Conservation (phyloP, 768 basidiomycete genomes). For the Boletus rubescentipes region DNA sequence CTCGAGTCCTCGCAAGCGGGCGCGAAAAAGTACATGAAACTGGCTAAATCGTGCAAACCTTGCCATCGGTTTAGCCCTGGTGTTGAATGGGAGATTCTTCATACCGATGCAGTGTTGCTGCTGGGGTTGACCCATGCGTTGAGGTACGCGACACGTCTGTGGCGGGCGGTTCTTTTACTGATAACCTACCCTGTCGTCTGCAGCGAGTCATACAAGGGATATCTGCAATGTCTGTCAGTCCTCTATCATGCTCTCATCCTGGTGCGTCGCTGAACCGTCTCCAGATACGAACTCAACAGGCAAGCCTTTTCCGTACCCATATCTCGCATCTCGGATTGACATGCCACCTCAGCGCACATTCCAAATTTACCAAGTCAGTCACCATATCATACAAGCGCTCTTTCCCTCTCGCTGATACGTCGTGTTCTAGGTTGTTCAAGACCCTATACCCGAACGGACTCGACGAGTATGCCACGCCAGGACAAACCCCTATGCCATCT, state of each 20-base stretch:
- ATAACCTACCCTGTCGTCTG: background rate
- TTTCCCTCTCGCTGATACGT: background rate
- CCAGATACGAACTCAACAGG: conserved; percentile 56
- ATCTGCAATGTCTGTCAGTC: conserved; percentile 71
- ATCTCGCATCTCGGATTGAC: conserved; percentile 21
- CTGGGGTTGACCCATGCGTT: conserved; percentile 70
- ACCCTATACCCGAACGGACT: conserved; percentile 65
- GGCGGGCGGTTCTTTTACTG: conserved; percentile 2
- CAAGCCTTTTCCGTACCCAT: conserved; percentile 23
- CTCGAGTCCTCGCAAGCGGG: conserved; percentile 61
- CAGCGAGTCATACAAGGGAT: conserved; percentile 78
- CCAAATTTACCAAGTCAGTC: conserved; percentile 59
- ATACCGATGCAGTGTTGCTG: conserved; percentile 70
- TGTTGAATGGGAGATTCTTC: conserved; percentile 74
- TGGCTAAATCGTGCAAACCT: conserved; percentile 33
- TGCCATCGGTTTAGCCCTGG: conserved; percentile 54
- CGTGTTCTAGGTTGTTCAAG: conserved; percentile 55
- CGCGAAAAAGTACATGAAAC: conserved; percentile 50
- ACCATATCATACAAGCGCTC: too few relatives aligned
- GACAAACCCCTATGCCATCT: conserved; percentile 34
- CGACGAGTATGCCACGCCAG: conserved; percentile 41
- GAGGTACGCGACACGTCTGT: conserved; percentile 41
- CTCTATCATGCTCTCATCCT: background rate
- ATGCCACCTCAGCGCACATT: conserved; percentile 48
- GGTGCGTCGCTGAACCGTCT: conserved; percentile 11